Base-by-base conservation (phyloP, 345 rosid species). In the Populus davidiana region DNA sequence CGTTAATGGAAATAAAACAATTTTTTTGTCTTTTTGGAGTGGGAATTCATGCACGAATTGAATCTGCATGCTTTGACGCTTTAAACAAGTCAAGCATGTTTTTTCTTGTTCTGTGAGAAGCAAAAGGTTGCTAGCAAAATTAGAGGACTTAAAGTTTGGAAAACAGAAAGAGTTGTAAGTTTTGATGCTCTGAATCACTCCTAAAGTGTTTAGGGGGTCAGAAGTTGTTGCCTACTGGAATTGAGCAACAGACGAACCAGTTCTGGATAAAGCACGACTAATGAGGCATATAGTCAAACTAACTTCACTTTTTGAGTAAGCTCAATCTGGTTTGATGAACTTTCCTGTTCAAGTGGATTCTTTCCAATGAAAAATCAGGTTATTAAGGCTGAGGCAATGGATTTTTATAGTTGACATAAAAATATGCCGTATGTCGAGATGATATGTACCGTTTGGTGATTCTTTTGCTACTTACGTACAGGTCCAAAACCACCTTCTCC, bases 401-500 rank as follows among this genome's bases (percentile, higher is more conserved):
- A 35, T 23, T n/a, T 21, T 56, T 67, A 56, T 64, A 13, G 35
- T 1, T 20, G 75, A 5, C 75, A 72, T 56, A n/a, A n/a, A n/a
- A n/a, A n/a, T n/a, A n/a, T n/a, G n/a, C n/a, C n/a, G n/a, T n/a
- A n/a, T n/a, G n/a, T n/a, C n/a, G n/a, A n/a, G n/a, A n/a, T n/a
- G n/a, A n/a, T n/a, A n/a, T n/a, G n/a, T n/a, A n/a, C n/a, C n/a
- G n/a, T n/a, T n/a, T n/a, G n/a, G n/a, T n/a, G n/a, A n/a, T n/a
- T n/a, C n/a, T n/a, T n/a, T n/a, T n/a, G n/a, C n/a, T n/a, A n/a
- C n/a, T n/a, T n/a, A n/a, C 35, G 39, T 12, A 71, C 71, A 4
- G 50, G 71, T n/a, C 31, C 71, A 3, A 39, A 68, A 36, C 52
- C 71, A n/a, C 71, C 71, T 21, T n/a, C 43, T 38, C 71, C 71